Evolutionary conservation across 169 alveolate genomes (phyloP), one percentile per base, ranked within the genome.

Genomic region (Plasmodium adleri): DNA sequence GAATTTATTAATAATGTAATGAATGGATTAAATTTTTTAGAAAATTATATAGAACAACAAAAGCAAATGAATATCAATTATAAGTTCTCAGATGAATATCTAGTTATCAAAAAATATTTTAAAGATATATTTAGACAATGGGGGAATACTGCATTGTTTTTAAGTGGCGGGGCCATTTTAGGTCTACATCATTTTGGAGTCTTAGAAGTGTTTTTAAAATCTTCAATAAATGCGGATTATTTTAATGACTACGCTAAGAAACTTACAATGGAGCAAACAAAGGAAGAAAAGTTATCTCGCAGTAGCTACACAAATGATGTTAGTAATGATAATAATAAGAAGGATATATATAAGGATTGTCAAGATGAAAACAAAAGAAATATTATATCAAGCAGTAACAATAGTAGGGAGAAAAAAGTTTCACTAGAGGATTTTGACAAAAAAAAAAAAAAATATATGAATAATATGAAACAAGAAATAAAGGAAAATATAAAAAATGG

Each of bases 121-220:
- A 68, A 71, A 70, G 93, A 63, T 26, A 72, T 83, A 28, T 87
- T 63, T 72, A 76, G 88, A 17, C 93, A 75, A 32, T 90, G 92
- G 76, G 95, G 95, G 1, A 88, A 88, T 67, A 92, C 95, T 9
- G 95, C 95, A 32, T 80, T 92, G 22, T 92, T 92, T 47, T 74
- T 92, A 49, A 92, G 95, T 83, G 95, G 95, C 6, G 95, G 95
- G 0, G 95, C 94, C 1, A 92, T 92, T 28, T 43, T 92, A 28
- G 95, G 94, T 8, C 73, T 92, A 64, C 93, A 92, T 66, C 95
- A 92, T 60, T 73, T 92, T 43, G 95, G 95, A 2, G 95, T 92
- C 24, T 70, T 92, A 10, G 93, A 92, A 56, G 91, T 71, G 2
- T 88, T 92, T 39, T 59, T 92, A 15, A 85, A 85, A 47, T 32